A percentile compares a stretch with the other conserved stretches of the same genome.
These are phyloP conservation scores for Pseudoneurospora amorphoporcata DNA, from an alignment of 495 filamentous ascomycete species.

Conservation along the genomic window DNA sequence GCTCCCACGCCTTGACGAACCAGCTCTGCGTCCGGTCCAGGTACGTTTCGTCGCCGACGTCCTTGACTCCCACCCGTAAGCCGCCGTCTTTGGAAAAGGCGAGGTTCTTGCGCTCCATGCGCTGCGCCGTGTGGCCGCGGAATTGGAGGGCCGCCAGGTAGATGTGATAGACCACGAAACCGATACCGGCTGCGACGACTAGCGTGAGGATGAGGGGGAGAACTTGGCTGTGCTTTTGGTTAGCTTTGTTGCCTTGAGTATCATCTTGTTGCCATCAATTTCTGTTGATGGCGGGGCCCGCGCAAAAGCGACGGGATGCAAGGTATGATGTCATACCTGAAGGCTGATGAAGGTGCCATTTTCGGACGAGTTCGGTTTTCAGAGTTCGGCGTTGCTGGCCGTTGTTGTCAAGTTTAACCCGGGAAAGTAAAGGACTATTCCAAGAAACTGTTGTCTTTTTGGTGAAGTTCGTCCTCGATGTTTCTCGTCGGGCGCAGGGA, in stretches of 20 bases:
- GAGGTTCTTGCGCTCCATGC: constrained; percentile 77
- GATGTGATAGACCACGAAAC: constrained; percentile 60
- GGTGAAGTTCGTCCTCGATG: not conserved
- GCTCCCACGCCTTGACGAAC: constrained; percentile 72
- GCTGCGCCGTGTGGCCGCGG: constrained; percentile 52
- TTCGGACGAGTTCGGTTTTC: not conserved
- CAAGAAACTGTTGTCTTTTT: not conserved
- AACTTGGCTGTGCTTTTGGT: constrained; percentile 37
- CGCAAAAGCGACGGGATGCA: not conserved
- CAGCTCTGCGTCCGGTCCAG: constrained; percentile 75
- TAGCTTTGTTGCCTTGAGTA: not conserved
- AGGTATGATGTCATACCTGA: not conserved
- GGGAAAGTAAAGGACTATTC: not conserved
- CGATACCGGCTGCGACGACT: constrained; percentile 48
- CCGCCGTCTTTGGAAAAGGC: constrained; percentile 68
- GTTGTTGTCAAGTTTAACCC: not conserved
- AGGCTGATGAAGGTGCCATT: not conserved
- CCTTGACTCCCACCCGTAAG: constrained; percentile 68
- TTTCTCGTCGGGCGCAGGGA: not conserved
- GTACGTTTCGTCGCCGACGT: constrained; percentile 66
- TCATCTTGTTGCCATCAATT: too few species aligned
- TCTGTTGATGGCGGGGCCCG: not conserved
- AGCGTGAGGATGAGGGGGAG: constrained; percentile 68
- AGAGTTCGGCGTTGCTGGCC: not conserved
- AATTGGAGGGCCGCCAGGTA: constrained; percentile 64